Evolutionary conservation across 106 monocot species (phyloP).

Genomic region (Posidonia australis): DNA sequence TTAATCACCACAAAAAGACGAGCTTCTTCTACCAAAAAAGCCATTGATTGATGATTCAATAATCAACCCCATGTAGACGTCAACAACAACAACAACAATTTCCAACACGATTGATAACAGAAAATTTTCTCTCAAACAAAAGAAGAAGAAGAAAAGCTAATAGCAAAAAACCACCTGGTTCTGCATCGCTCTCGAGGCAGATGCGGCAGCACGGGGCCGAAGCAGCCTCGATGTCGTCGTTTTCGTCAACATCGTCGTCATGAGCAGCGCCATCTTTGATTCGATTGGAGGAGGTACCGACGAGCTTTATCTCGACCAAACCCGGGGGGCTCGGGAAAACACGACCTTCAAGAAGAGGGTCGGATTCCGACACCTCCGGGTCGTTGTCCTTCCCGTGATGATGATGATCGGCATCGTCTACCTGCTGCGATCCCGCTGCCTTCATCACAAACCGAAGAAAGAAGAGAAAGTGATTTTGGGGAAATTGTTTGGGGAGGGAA

Average conservation of each 20-base stretch:
- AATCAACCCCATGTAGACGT: background rate
- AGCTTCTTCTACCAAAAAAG: no score
- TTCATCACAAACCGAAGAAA: background rate
- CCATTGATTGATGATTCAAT: background rate
- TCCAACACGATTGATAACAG: no score
- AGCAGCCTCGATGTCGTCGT: constrained; percentile 38
- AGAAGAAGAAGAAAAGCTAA: background rate
- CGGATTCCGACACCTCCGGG: constrained; percentile 30
- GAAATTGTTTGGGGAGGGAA: no score
- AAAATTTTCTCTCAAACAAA: no score
- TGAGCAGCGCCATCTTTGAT: constrained; percentile 6
- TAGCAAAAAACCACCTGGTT: constrained; percentile 25
- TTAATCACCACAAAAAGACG: no score
- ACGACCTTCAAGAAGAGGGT: constrained; percentile 43
- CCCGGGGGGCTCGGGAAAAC: background rate
- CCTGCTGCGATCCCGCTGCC: background rate
- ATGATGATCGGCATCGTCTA: background rate
- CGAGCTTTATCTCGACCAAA: constrained; percentile 10
- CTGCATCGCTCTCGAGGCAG: constrained; percentile 69
- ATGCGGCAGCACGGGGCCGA: constrained; percentile 71
- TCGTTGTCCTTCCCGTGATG: background rate
- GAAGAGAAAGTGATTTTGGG: no score
- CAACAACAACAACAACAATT: background rate
- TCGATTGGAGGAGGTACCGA: constrained; percentile 23
- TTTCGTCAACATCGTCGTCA: constrained; percentile 18